Conservation (phyloP, 1,284 basidiomycete species). For the Schizopora paradoxa region DNA sequence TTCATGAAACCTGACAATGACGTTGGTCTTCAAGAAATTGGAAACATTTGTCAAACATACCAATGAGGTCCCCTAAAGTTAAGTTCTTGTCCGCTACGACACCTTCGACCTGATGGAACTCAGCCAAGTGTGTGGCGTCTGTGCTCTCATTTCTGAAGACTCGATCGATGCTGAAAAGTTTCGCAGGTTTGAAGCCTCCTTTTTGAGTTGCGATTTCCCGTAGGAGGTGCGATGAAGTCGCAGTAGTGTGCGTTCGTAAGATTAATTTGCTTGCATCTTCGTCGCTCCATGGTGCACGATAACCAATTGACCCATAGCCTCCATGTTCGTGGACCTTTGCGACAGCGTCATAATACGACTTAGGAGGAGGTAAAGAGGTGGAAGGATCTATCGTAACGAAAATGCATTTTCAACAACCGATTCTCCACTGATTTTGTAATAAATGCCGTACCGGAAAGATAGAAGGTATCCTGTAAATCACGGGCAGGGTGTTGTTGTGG, state of each 20-base stretch:
- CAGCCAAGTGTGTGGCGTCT: slow-evolving; percentile 98
- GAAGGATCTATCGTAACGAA: slow-evolving; percentile 72
- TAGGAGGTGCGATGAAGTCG: slow-evolving; percentile 92
- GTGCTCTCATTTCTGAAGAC: slow-evolving; percentile 99
- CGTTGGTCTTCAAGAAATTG: slow-evolving; percentile 9
- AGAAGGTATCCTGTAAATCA: slow-evolving; percentile 99
- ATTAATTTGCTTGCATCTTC: slow-evolving; percentile 91
- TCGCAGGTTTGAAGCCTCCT: slow-evolving; percentile 91
- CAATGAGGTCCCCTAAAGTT: slow-evolving; percentile 96
- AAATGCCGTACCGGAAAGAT: slow-evolving; percentile 70
- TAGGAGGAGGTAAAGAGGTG: slow-evolving; percentile 70
- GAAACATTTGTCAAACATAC: slow-evolving; percentile 37
- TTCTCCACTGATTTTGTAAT: background rate
- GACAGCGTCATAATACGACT: slow-evolving; percentile 88
- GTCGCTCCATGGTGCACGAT: slow-evolving; percentile 94
- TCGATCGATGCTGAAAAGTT: slow-evolving; percentile 96
- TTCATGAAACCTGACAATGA: slow-evolving; percentile 82
- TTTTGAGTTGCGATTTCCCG: slow-evolving; percentile 77
- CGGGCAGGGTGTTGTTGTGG: slow-evolving; percentile 99
- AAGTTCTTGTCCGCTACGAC: slow-evolving; percentile 94
- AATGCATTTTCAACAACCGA: background rate
- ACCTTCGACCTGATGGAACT: slow-evolving; percentile 99
- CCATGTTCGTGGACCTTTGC: slow-evolving; percentile 86
- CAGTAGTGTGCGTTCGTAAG: slow-evolving; percentile 95
- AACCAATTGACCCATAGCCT: slow-evolving; percentile 93